Conservation (phyloP, 805 yeast genomes). For the Suhomyces canberraensis region DNA sequence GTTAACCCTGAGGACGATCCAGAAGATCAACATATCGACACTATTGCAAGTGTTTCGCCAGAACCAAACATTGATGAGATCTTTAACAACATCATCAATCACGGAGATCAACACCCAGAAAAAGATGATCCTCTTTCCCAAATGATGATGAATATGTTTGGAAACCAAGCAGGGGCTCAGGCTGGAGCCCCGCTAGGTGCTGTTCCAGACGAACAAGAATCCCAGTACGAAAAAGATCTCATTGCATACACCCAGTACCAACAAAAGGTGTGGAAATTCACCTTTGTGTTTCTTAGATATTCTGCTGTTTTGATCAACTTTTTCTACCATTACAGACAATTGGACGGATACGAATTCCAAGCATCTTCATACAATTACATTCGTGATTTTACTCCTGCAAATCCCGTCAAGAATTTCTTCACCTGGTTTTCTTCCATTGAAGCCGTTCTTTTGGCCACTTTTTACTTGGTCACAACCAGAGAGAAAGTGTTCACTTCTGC, state of each 20-base stretch:
- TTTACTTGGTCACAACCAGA: conserved; percentile 26
- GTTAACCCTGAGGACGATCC: conserved; percentile 32
- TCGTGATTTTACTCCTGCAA: conserved; percentile 17
- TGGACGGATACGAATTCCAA: conserved; percentile 17
- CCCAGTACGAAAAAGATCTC: conserved; percentile 28
- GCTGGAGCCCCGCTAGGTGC: conserved; percentile 1
- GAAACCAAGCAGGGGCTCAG: conserved; percentile 4
- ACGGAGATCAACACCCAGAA: conserved; percentile 1
- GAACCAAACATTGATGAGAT: conserved; percentile 32
- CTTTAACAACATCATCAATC: conserved; percentile 29
- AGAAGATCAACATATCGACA: conserved; percentile 34
- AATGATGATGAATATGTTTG: conserved; percentile 32
- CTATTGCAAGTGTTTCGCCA: conserved; percentile 10
- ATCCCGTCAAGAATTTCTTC: conserved; percentile 20
- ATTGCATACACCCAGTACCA: conserved; percentile 28
- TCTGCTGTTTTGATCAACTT: conserved; percentile 27
- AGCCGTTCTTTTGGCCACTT: conserved; percentile 30
- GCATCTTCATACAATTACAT: conserved; percentile 24
- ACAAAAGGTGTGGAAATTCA: conserved; percentile 30
- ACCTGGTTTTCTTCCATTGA: conserved; percentile 30
- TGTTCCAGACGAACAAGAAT: conserved; percentile 13
- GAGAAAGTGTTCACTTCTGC: conserved; percentile 21
- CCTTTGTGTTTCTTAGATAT: conserved; percentile 31
- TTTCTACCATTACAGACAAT: conserved; percentile 29
- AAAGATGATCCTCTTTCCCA: conserved; percentile 25